Evolutionary conservation across 352 stramenopile species (phyloP), one percentile per base, ranked within the genome.

Genomic region (Phytophthora ramorum): DNA sequence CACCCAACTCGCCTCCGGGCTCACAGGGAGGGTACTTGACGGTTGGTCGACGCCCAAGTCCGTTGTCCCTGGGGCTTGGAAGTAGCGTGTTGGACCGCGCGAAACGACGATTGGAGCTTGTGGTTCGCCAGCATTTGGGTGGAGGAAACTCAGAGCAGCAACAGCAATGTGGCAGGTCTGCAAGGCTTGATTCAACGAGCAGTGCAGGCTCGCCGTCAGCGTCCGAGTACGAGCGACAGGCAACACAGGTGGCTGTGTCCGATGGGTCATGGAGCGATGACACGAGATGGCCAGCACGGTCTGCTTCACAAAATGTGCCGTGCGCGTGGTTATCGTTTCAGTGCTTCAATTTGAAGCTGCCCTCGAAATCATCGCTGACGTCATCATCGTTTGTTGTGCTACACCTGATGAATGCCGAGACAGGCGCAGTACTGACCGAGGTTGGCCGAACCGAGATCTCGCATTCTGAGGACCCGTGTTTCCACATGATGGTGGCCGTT

Each of bases 321-420:
- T 79, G 71, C 49, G 81, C 83, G 35, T 96, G 87, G 87, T 63
- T 96, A 38, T 96, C 87, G 7, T 96, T 94, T 53, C 85, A 93
- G 66, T 93, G 85, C 43, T 93, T 93, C 45, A 87, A 87, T 44
- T 74, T 95, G 52, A 90, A 79, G 14, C 65, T 93, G 7, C 85
- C 85, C n/a, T 85, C 82, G 3, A 80, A 71, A 46, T 81, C 71
- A 12, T 80, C 74, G 0, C 45, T 68, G 16, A 68, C 58, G 4
- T 75, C 79, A 26, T 75, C 76, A 12, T 89, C 83, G 1, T 89
- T 95, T 49, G 73, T 95, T 20, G 83, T 93, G 26, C 58, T 95
- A 16, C 76, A 95, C 45, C 40, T 83, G 19, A 61, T 92, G 40
- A 67, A 90, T 49, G 43, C 66, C 0, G 70, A 79, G 22, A 90